Evolutionary conservation across 208 protist genomes (phyloP), one percentile per base, ranked within the genome.

Genomic region (Herpetomonas tarakana): DNA sequence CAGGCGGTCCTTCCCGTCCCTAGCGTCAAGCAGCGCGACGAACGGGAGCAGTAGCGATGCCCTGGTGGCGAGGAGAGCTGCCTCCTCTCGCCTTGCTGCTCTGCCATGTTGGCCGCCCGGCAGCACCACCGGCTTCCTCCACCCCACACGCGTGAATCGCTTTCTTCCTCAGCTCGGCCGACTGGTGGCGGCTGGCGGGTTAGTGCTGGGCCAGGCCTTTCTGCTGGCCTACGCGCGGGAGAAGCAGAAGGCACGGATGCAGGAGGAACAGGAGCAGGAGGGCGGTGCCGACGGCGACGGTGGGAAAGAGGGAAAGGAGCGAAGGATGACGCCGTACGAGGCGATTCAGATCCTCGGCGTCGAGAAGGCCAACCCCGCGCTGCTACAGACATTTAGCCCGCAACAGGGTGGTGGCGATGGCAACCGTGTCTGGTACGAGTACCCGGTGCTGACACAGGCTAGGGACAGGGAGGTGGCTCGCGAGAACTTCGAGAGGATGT

Each of bases 301-400:
- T 6, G 50, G 41, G 26, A 46, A 29, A 22, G 26, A 44, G 18
- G 24, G 46, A 27, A 38, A 59, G 57, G 14, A 52, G 38, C 58
- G n/a, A 22, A 38, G 52, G 25, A 91, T 94, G 81, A 72, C 79
- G 9, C 52, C 74, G 2, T 41, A 58, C 19, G 84, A 94, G 69
- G 84, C 88, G 29, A 52, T 91, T 28, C 76, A 86, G 59, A 50
- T 94, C 49, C 72, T 94, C 6, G 88, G 88, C 1, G 38, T 94
- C 9, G 79, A 90, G 35, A 28, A 69, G 30, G 28, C 62, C 31
- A 63, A 68, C 58, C 52, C 62, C 24, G 3, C 41, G n/a, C 22
- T 74, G 62, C 62, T 68, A n/a, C 24, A 68, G 27, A 61, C 61
- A 27, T 59, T 18, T 14, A 46, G 52, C 16, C 49, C 64, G 26